Evolutionary conservation across 805 yeast genomes (phyloP), one percentile per base, ranked within the genome.

Genomic region (Blastobotrys americana): DNA sequence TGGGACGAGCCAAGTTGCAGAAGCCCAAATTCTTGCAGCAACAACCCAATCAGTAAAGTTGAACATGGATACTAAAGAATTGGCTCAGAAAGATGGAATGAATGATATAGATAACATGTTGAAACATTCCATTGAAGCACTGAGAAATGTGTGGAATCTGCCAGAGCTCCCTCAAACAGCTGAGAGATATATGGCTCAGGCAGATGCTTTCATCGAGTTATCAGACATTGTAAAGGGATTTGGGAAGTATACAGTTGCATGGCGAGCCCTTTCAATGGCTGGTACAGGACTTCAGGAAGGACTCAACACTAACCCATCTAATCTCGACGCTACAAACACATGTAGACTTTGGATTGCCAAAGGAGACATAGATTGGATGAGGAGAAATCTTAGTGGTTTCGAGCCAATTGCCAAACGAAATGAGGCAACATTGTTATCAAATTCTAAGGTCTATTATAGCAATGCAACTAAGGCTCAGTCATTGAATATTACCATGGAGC

Each of bases 321-420:
- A 43, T 15, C 23, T 37, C n/a, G 43, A 45, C 8, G 37, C 39
- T 38, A 37, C 39, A 20, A 18, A 35, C 33, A 43, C 47, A 22
- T 38, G 46, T 16, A 41, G 45, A 34, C 41, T 52, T 9, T 54
- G 56, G 56, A 45, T 46, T 5, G 48, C 48, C 15, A 46, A 53
- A 2, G 63, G 58, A 9, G 63, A 58, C 39, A 43, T 53, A 9
- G 60, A 57, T 17, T 41, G 51, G 44, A 35, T 52, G 37, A 53
- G 60, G 33, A 19, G 54, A 3, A 39, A 43, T 15, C 49, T 57
- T 27, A n/a, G 18, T 15, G 10, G 10, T 8, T 44, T 33, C 6
- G 42, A 45, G 4, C 40, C 46, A 5, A 53, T 56, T 4, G 54
- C 55, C 10, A 22, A 21, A 17, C 46, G 44, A 41, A 57, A 57